Base-by-base conservation (phyloP, 73 alveolate species). In the Symbiodinium pilosum region DNA sequence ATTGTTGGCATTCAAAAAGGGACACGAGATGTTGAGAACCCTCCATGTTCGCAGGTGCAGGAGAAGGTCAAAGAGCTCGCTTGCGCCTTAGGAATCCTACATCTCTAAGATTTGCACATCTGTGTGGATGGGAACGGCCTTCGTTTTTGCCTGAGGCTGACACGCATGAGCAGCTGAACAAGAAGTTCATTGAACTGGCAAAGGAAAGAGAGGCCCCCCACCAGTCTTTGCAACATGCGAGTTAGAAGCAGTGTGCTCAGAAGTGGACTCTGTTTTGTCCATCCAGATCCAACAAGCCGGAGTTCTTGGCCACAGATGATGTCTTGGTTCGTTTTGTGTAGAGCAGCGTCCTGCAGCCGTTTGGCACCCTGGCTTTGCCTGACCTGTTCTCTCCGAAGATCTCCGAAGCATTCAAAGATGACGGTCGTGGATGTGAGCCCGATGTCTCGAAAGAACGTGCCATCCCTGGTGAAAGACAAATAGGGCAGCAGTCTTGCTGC, bases 131-230 rank as follows among this genome's bases (percentile, higher is more conserved):
- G 16, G 18, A 1, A 1, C 8, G 14, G 86, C 39, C 9, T 34
- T 54, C 32, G 39, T 40, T 54, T 30, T 16, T 30, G 7, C 24
- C 39, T 36, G 42, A 91, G 97, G 97, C 97, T 21, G 47, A 52
- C 30, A 34, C 97, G 44, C 97, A 91, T 30, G 97, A 91, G 64
- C 89, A 91, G 97, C 88, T 91, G 87, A 91, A 91, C 89, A 91
- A 91, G 97, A 91, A 91, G 54, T 69, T 69, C 88, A 71, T 91
- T 41, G 97, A 91, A 68, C 81, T 91, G 42, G 97, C 97, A 4
- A 85, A 69, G 88, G 97, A 91, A n/a, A 69, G 81, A 68, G 97
- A 91, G 97, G 97, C 93, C 47, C 30, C 7, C n/a, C n/a, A n/a
- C n/a, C n/a, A n/a, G n/a, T n/a, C 8, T 64, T 64, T 5, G 34